Evolutionary conservation across 768 basidiomycete species (phyloP), one percentile per base, ranked within the genome.

Genomic region (Russula abietina): DNA sequence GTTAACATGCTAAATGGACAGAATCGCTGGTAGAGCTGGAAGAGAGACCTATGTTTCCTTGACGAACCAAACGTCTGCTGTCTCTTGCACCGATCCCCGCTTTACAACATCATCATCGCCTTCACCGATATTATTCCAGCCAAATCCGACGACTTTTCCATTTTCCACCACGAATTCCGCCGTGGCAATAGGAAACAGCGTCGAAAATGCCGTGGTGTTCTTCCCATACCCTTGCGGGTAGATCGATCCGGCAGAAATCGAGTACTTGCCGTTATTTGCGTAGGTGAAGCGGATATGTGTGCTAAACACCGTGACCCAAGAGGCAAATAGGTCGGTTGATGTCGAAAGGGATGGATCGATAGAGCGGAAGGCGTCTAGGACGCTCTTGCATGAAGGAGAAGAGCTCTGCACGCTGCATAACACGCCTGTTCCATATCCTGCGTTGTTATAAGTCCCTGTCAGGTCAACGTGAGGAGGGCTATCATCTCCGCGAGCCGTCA

Each of bases 141-240:
- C 64, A 38, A 62, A 46, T 6, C 60, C 64, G 10, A 28, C 24
- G 22, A 53, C 41, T 0, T 6, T n/a, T 41, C 26, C 48, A 14
- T 56, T 54, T 19, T 57, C 60, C 41, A 62, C 49, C 6, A 53
- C 55, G 24, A 65, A 65, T 3, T 55, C 45, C 5, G 19, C 60
- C 1, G 5, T 5, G 5, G 5, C 46, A 38, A 0, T 3, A 26
- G 55, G 7, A 17, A 1, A 6, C 6, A 55, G 19, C 28, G 30
- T 46, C 28, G 52, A 39, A 43, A 60, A 66, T 3, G 57, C n/a
- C 5, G 62, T 66, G 1, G 53, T 9, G 22, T 66, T 64, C 8
- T 33, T 57, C 11, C 58, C 62, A 7, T 59, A 66, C 2, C 65
- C 65, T 14, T 43, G 14, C 24, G 57, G 65, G 33, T 65, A 66